Conservation (phyloP, 306 rosid genomes). For the Ormosia emarginata region DNA sequence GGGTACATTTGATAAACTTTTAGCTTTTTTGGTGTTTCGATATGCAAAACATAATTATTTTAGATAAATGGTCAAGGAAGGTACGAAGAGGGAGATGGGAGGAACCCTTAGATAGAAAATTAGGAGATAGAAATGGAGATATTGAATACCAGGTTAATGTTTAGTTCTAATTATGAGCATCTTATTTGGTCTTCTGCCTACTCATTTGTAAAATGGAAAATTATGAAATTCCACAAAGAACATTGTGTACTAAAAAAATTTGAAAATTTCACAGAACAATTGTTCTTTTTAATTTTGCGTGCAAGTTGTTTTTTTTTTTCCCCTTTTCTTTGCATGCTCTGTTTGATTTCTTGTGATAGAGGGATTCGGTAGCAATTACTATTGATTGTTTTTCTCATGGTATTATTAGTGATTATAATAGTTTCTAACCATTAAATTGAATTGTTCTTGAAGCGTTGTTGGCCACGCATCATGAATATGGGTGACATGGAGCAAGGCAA, state of each 20-base stretch:
- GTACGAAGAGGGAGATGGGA: background rate
- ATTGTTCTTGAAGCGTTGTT: constrained; percentile 25
- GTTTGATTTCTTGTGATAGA: background rate
- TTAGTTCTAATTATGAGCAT: background rate
- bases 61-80: background rate
- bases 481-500: constrained; percentile 42
- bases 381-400: background rate
- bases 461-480: constrained; percentile 36
- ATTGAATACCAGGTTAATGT: background rate
- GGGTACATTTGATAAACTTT: background rate
- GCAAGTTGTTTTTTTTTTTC: background rate
- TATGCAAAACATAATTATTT: background rate
- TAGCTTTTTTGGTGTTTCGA: background rate
- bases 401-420: background rate
- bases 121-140: background rate
- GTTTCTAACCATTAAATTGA: constrained; percentile 9
- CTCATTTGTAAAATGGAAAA: background rate
- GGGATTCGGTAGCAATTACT: constrained; percentile 1
- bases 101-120: background rate
- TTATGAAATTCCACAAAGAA: background rate
- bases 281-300: background rate
- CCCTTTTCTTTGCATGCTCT: background rate
- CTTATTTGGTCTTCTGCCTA: background rate
- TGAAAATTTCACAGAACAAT: background rate
- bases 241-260: background rate